Evolutionary conservation across 805 yeast genomes (phyloP).

Genomic region (Metschnikowia santaceciliae): DNA sequence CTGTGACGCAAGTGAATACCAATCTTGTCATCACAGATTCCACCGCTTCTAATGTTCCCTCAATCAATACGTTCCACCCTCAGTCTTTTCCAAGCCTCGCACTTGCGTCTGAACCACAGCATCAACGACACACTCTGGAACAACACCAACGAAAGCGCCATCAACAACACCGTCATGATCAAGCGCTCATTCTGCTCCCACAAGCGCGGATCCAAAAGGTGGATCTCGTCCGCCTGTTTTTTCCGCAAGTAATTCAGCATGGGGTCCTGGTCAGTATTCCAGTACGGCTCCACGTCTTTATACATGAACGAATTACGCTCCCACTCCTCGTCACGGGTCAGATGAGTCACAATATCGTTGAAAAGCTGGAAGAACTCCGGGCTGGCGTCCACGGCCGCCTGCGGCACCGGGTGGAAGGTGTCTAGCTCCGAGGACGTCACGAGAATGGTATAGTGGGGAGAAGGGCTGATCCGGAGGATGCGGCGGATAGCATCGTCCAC

Average conservation of each 20-base stretch:
- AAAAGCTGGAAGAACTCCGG: slow-evolving; percentile 44
- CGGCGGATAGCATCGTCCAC: slow-evolving; percentile 49
- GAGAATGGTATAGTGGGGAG: slow-evolving; percentile 65
- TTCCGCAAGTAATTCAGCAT: slow-evolving; percentile 28
- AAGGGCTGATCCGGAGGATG: slow-evolving; percentile 64
- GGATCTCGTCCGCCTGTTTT: slow-evolving; percentile 32
- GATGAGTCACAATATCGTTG: slow-evolving; percentile 52
- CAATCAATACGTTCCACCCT: too few relatives aligned
- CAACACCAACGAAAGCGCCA: slow-evolving; percentile 19
- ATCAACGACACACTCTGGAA: slow-evolving; percentile 13
- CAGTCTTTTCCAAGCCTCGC: background rate
- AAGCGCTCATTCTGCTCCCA: slow-evolving; percentile 49
- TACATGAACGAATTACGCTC: slow-evolving; percentile 50
- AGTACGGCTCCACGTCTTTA: slow-evolving; percentile 20
- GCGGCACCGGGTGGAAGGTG: slow-evolving; percentile 29
- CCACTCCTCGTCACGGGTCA: slow-evolving; percentile 45
- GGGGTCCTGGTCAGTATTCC: slow-evolving; percentile 23
- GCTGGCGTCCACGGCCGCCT: slow-evolving; percentile 26
- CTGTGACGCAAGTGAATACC: too few relatives aligned
- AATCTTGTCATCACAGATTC: too few relatives aligned
- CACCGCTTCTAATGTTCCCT: too few relatives aligned
- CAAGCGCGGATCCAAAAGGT: slow-evolving; percentile 42
- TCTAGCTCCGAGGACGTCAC: slow-evolving; percentile 38
- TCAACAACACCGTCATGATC: slow-evolving; percentile 34
- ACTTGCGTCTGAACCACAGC: slow-evolving; percentile 6